Conservation (phyloP, 257 asterid species). For the Voacanga thouarsii region DNA sequence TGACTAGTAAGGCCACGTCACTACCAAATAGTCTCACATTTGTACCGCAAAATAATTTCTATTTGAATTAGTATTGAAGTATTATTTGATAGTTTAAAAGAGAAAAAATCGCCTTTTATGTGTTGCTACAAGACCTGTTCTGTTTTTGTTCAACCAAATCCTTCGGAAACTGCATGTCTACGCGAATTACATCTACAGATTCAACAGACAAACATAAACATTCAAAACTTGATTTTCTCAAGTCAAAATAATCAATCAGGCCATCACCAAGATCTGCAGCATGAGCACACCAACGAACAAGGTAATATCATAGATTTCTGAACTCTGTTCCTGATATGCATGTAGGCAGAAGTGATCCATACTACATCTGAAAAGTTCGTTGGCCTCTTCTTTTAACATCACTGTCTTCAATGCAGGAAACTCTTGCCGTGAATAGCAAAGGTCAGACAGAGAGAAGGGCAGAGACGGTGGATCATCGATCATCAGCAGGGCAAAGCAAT, state of each 20-base stretch:
- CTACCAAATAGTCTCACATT: not conserved
- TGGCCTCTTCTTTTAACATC: not conserved
- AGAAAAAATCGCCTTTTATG: constrained; percentile 6
- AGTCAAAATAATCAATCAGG: not conserved
- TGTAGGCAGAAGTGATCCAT: not conserved
- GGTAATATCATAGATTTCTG: constrained; percentile 26
- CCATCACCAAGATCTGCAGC: constrained; percentile 1
- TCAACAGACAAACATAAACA: not conserved
- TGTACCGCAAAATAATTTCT: not conserved
- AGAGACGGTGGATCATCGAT: constrained; percentile 33
- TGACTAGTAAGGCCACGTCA: not conserved
- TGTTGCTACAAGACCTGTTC: not conserved
- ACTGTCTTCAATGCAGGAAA: constrained; percentile 22
- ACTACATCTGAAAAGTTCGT: not conserved
- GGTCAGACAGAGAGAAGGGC: constrained; percentile 32
- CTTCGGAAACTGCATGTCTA: not conserved
- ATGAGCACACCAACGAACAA: constrained; percentile 37
- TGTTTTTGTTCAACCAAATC: not conserved
- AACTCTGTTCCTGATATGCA: not conserved
- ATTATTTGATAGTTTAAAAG: not conserved
- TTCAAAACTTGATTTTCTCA: not conserved
- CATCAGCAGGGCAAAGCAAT: constrained; percentile 47
- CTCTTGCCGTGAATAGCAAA: constrained; percentile 12
- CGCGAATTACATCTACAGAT: not conserved
- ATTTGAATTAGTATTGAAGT: not conserved